Evolutionary conservation across 805 yeast species (phyloP).

Genomic region (Candida germanica): DNA sequence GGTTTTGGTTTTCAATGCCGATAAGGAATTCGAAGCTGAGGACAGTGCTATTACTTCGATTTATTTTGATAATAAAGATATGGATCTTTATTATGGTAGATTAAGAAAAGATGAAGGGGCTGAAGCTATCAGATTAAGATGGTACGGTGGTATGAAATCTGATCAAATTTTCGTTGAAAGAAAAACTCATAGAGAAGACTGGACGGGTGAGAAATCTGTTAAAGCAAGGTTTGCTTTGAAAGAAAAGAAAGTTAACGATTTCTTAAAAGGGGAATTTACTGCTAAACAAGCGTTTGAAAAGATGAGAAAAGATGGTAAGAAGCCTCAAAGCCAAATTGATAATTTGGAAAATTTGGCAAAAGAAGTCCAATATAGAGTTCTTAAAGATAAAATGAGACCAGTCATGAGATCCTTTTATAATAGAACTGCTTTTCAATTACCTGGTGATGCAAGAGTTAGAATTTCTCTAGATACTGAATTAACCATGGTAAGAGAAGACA

Average conservation of each 20-base stretch:
- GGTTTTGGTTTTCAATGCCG: conserved; percentile 92
- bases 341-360: conserved; percentile 87
- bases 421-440: conserved; percentile 97
- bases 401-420: conserved; percentile 94
- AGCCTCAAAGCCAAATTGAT: conserved; percentile 82
- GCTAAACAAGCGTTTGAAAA: conserved; percentile 89
- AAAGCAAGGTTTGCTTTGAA: conserved; percentile 93
- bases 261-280: conserved; percentile 78
- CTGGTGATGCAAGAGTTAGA: conserved; percentile 99
- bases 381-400: conserved; percentile 84
- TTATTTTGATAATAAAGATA: conserved; percentile 84
- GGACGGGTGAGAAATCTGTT: conserved; percentile 99
- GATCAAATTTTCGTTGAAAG: conserved; percentile 94
- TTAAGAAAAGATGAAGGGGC: conserved; percentile 97
- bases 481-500: conserved; percentile 96
- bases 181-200: conserved; percentile 97
- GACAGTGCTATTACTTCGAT: conserved; percentile 97
- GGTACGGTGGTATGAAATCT: conserved; percentile 98
- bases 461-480: conserved; percentile 96
- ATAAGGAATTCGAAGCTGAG: conserved; percentile 91
- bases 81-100: conserved; percentile 93
- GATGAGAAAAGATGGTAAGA: conserved; percentile 89
- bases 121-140: conserved; percentile 94
- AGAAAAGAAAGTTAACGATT: conserved; percentile 85
- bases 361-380: conserved; percentile 87